Evolutionary conservation across 78 protist genomes (phyloP).

Genomic region (Protostelium mycophagum): DNA sequence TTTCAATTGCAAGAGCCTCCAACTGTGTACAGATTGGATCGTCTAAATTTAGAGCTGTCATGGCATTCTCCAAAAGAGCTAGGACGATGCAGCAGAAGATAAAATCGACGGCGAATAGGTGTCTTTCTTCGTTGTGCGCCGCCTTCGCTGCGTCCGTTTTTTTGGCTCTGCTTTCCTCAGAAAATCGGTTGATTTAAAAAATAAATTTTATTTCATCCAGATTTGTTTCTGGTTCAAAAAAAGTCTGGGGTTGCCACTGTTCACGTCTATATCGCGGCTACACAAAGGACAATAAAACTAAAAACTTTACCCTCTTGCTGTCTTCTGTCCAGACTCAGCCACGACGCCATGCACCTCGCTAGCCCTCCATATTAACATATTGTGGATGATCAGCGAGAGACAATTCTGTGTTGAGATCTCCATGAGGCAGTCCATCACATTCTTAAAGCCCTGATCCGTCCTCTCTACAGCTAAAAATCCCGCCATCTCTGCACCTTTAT

Average conservation of each 20-base stretch:
- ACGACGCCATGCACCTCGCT: not conserved
- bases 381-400: not conserved
- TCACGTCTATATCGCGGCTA: not conserved
- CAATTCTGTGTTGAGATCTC: not conserved
- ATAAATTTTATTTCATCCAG: too few species aligned
- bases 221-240: too few species aligned
- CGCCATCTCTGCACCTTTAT: not conserved
- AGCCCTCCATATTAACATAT: not conserved
- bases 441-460: not conserved
- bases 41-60: not conserved
- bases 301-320: not conserved
- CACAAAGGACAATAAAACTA: not conserved
- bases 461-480: not conserved
- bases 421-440: not conserved
- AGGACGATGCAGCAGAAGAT: not conserved
- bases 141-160: not conserved
- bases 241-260: too few species aligned
- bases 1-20: not conserved
- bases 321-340: not conserved
- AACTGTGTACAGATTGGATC: not conserved
- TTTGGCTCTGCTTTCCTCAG: not conserved
- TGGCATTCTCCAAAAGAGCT: not conserved
- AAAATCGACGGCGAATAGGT: not conserved
- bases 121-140: not conserved
- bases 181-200: too few species aligned